Base-by-base conservation (phyloP, 768 basidiomycete genomes). In the Leccinum sublutescens region DNA sequence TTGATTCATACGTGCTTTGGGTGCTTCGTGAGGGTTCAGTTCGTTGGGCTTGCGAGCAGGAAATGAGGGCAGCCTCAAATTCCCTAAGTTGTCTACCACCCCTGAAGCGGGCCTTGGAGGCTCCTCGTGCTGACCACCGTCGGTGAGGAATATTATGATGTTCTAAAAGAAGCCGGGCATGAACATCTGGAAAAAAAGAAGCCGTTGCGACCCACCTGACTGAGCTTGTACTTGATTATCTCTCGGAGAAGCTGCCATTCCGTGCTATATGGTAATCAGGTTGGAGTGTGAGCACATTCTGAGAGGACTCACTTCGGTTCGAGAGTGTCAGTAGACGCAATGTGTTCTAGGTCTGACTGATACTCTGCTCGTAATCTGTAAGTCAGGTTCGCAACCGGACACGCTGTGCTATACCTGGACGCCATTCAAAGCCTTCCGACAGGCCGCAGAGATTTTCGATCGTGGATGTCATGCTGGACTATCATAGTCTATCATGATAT, bases 221-320 rank as follows among this genome's bases (percentile, higher is more conserved):
- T 74, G 11, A 93, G 77, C 71, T 85, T 91, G 70, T 80, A 70
- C 71, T 91, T 92, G 70, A 94, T 84, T 56, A 85, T 82, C 66
- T 87, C 81, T 40, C 89, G 83, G 48, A 94, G 78, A 43, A 78
- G 72, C 19, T 78, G 65, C 93, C 92, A 95, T 68, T 89, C 87
- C 65, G 78, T 76, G 66, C 88, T 88, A 74, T 47, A 53, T 6
- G 58, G 50, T 25, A 36, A 34, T 64, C 47, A 65, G 64, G 58
- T 49, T 61, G 62, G 48, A 51, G 55, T 8, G 57, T 54, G 45
- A 59, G 51, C 43, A 54, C 21, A 50, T 43, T 10, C n/a, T 11
- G 19, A 25, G 52, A 31, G n/a, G 47, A 36, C 51, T 50, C 50
- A 64, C 60, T 73, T 82, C 61, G 70, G 89, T 84, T 88, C 80